These are phyloP conservation scores for Sarocladium oryzae DNA, from an alignment of 2,329 filamentous ascomycete species.

Conservation along the genomic window DNA sequence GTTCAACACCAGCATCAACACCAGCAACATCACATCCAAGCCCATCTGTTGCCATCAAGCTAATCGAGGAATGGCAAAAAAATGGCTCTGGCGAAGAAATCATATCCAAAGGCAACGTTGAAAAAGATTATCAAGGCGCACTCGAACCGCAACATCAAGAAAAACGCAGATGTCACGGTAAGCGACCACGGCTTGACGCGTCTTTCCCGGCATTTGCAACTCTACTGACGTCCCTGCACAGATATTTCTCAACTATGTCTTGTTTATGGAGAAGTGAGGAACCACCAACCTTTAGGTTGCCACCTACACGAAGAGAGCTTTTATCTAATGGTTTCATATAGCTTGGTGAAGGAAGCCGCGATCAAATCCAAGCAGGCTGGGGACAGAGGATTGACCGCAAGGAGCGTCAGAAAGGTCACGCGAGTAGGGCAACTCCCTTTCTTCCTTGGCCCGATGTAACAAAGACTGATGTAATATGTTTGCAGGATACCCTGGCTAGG, in stretches of 20 bases:
- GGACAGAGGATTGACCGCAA: slow-evolving; percentile 67
- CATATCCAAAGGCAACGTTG: slow-evolving; percentile 77
- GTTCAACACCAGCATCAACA: neutral
- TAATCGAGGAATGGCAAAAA: neutral
- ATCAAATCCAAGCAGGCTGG: slow-evolving; percentile 70
- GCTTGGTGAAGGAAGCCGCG: slow-evolving; percentile 71
- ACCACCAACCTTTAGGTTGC: too few relatives aligned
- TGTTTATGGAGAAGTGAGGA: slow-evolving; percentile 69
- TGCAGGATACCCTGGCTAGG: slow-evolving; percentile 57
- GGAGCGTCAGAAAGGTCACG: slow-evolving; percentile 70
- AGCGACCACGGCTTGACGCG: slow-evolving; percentile 17
- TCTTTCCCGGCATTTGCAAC: neutral
- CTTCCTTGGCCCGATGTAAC: neutral
- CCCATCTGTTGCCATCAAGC: neutral
- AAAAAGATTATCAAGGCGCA: slow-evolving; percentile 90
- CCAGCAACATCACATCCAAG: neutral
- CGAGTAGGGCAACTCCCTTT: slow-evolving; percentile 46
- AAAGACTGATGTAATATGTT: slow-evolving; percentile 1
- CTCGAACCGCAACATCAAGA: slow-evolving; percentile 71
- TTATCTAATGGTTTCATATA: too few relatives aligned
- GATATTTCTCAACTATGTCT: slow-evolving; percentile 79
- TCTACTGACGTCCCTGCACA: slow-evolving; percentile 29
- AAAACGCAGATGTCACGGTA: slow-evolving; percentile 81
- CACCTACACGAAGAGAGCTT: too few relatives aligned
- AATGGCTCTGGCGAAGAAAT: slow-evolving; percentile 52